Evolutionary conservation across 768 basidiomycete genomes (phyloP), one percentile per base, ranked within the genome.

Genomic region (Sporobolomyces roseus): DNA sequence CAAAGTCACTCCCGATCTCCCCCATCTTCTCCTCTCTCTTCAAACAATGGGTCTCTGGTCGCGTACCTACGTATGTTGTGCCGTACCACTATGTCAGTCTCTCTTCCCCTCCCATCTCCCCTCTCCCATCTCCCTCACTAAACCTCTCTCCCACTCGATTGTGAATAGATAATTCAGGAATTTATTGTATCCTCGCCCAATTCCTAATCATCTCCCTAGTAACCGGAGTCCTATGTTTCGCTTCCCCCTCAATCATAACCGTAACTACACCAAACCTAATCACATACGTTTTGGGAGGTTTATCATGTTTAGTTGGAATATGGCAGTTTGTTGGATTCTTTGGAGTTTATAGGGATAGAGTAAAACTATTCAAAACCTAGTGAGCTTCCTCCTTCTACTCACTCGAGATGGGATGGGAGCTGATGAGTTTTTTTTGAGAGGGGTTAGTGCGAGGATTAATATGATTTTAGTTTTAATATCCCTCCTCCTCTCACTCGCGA

Each of bases 251-350:
- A n/a, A 89, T 75, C 66, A 91, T 97, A 74, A 91, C 94, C 51
- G 92, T 91, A 23, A 89, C 85, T 16, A 88, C 91, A 1, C 92
- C 93, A 1, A 85, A 84, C 1, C 88, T 87, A 77, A 86, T 89
- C 2, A 81, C 84, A 10, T 84, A 81, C 81, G 81, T 98, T 61
- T 83, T 98, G 55, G 92, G 84, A 1, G 82, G 85, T 25, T 77
- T 91, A 25, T 89, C 87, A 75, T 91, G 91, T 78, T 80, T 87
- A 59, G 86, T 83, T n/a, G 88, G 87, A 61, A 86, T 79, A 17
- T 70, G 88, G 25, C 96, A 99, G 77, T 70, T 91, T 0, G 77
- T 96, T 17, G 96, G 96, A 1, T 88, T 93, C 78, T 78, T 93
- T 46, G 92, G 88, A 55, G 92, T 97, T 49, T 84, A 85, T 48